Percentiles rank a stretch among this genome's conserved stretches.
These are phyloP conservation scores for Warburgia ugandensis DNA, from an alignment of 164 flowering plant genomes.

Conservation along the genomic window DNA sequence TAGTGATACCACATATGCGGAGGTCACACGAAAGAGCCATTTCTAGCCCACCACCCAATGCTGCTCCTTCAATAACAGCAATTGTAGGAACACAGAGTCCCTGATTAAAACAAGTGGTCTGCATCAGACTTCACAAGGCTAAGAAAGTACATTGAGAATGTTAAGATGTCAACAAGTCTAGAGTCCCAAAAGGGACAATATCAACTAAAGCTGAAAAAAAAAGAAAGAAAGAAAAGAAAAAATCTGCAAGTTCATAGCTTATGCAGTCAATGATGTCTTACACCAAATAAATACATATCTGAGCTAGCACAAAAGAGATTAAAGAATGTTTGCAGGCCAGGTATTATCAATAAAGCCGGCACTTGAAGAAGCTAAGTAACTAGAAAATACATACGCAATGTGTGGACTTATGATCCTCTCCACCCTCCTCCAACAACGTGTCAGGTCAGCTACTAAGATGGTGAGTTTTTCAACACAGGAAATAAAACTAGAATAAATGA, in stretches of 20 bases:
- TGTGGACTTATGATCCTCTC: no score
- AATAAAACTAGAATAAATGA: no score
- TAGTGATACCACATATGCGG: conserved; percentile 70
- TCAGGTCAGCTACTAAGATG: no score
- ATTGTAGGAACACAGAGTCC: conserved; percentile 70
- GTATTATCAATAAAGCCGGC: no score
- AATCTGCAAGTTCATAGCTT: neutral
- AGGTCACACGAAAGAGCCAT: conserved; percentile 93
- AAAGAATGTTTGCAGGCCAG: no score
- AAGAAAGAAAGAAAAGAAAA: neutral
- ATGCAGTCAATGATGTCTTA: neutral
- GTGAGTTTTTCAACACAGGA: no score
- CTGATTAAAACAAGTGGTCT: conserved; percentile 25
- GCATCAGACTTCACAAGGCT: neutral
- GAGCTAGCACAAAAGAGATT: neutral
- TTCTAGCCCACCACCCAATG: conserved; percentile 94
- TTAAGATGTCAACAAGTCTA: neutral
- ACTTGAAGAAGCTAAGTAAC: no score
- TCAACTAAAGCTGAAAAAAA: neutral
- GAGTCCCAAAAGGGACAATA: neutral
- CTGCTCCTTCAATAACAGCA: conserved; percentile 94
- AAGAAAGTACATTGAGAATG: neutral
- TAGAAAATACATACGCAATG: no score
- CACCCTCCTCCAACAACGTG: no score
- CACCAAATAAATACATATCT: neutral